A percentile compares a stretch with the other conserved stretches of the same genome.
Evolutionary conservation across 352 stramenopile species (phyloP).

Genomic region (Phytopythium ostracodes): DNA sequence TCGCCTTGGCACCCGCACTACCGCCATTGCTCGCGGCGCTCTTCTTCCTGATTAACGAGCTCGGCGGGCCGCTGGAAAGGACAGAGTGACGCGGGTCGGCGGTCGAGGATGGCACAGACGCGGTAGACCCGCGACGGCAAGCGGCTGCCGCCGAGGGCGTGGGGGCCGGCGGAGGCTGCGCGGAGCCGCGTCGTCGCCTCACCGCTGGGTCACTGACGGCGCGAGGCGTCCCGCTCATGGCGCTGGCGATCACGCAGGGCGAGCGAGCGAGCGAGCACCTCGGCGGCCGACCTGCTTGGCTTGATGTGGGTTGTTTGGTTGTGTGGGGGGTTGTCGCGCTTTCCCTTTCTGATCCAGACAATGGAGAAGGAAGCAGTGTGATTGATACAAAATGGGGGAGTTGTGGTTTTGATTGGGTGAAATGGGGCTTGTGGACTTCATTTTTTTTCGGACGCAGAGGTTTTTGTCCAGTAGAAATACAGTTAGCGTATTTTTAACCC

Average conservation of each 20-base stretch:
- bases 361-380: too few species aligned
- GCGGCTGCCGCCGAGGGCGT: neutral
- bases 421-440: too few species aligned
- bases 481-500: too few species aligned
- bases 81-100: neutral
- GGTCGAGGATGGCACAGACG: neutral
- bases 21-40: neutral
- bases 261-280: too few species aligned
- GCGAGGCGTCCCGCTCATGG: neutral
- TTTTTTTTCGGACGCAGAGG: too few species aligned
- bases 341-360: too few species aligned
- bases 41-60: neutral
- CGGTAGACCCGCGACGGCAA: neutral
- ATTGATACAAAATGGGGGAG: too few species aligned
- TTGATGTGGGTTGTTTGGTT: neutral
- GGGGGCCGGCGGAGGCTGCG: constrained; percentile 10
- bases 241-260: neutral
- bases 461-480: too few species aligned
- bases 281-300: too few species aligned
- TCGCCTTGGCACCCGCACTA: neutral
- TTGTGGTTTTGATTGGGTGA: too few species aligned
- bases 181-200: neutral
- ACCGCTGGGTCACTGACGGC: neutral
- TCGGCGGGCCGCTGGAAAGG: neutral
- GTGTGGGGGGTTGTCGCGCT: neutral